Conservation (phyloP, 2,329 filamentous ascomycete genomes). For the Neofusicoccum kwambonambiense region DNA sequence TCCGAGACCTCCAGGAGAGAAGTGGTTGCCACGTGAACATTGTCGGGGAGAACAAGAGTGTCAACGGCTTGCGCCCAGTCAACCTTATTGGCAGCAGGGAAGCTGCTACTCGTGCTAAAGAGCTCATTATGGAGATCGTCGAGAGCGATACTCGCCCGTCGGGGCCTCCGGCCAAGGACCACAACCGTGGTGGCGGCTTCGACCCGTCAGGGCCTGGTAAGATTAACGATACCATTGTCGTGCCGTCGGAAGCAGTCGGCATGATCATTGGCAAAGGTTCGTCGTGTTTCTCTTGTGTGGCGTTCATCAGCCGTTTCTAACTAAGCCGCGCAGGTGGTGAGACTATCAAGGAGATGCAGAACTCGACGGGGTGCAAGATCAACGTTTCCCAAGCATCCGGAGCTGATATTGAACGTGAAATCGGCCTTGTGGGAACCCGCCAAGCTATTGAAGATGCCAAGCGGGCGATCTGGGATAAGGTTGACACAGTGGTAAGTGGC, state of each 20-base stretch:
- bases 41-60: slow-evolving; percentile 86
- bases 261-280: slow-evolving; percentile 91
- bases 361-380: slow-evolving; percentile 85
- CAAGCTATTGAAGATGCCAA: slow-evolving; percentile 80
- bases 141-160: slow-evolving; percentile 69
- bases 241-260: slow-evolving; percentile 86
- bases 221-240: slow-evolving; percentile 77
- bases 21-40: slow-evolving; percentile 97
- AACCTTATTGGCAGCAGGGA: slow-evolving; percentile 80
- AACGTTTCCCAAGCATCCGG: slow-evolving; percentile 83
- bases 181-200: slow-evolving; percentile 40
- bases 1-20: slow-evolving; percentile 85
- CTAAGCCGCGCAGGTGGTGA: slow-evolving; percentile 62
- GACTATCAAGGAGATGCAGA: slow-evolving; percentile 93
- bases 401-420: slow-evolving; percentile 79
- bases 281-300: neutral
- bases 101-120: slow-evolving; percentile 75
- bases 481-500: slow-evolving; percentile 76
- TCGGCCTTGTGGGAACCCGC: slow-evolving; percentile 75
- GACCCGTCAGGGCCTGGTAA: slow-evolving; percentile 53
- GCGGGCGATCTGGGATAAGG: slow-evolving; percentile 84
- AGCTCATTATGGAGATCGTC: slow-evolving; percentile 89
- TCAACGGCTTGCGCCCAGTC: slow-evolving; percentile 84
- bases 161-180: slow-evolving; percentile 38
- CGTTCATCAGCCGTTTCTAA: slow-evolving; percentile 20